Evolutionary conservation across 805 yeast genomes (phyloP).

Genomic region (Komagataella phaffii): DNA sequence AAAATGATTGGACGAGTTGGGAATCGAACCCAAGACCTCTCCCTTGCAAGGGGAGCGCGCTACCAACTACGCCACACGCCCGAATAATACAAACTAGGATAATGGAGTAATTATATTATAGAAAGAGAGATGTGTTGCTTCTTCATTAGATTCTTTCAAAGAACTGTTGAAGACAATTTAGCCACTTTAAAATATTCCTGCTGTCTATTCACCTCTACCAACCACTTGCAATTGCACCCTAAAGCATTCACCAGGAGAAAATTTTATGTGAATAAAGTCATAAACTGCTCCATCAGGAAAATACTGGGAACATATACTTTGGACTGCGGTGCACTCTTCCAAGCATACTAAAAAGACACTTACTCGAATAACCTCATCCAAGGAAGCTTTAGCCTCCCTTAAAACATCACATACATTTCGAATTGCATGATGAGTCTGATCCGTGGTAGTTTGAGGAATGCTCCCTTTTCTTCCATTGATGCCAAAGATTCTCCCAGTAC

Average conservation of each 20-base stretch:
- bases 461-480: not conserved
- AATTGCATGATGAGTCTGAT: not conserved
- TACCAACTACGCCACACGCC: slow-evolving; percentile 67
- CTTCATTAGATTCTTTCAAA: too few relatives aligned
- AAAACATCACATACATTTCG: not conserved
- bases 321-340: not conserved
- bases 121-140: too few relatives aligned
- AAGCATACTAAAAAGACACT: not conserved
- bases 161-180: too few relatives aligned
- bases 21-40: slow-evolving; percentile 37
- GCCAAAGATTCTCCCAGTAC: not conserved
- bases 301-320: not conserved
- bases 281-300: not conserved
- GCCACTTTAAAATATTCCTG: too few relatives aligned
- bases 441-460: not conserved
- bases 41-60: slow-evolving; percentile 63
- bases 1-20: slow-evolving; percentile 11
- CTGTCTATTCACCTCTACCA: not conserved
- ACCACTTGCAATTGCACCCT: not conserved
- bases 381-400: not conserved
- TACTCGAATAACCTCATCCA: not conserved
- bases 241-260: not conserved
- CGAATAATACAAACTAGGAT: slow-evolving; percentile 8
- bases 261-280: not conserved
- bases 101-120: too few relatives aligned